Evolutionary conservation across 2,329 filamentous ascomycete genomes (phyloP), one percentile per base, ranked within the genome.

Genomic region (Thelonectria olida): DNA sequence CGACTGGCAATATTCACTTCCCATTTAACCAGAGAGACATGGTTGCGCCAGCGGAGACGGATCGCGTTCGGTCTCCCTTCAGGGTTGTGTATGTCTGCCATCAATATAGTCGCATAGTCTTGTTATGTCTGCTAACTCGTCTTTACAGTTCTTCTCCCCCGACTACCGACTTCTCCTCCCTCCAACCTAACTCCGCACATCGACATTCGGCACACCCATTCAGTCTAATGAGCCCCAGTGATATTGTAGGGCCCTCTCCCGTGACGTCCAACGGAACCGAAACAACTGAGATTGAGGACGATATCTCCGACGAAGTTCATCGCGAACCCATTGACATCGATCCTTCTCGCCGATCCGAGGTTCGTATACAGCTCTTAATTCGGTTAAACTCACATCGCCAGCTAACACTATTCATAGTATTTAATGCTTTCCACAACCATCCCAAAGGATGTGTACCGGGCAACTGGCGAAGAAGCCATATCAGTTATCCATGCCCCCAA

Each of bases 401-500:
- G 20, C 25, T 41, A 9, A 55, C 52, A 13, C 44, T 20, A 7
- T 15, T 41, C 8, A 19, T 63, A 86, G 83, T 75, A 84, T 44
- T 75, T 82, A 57, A 82, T 85, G 79, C 76, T 88, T 15, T 81
- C 79, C 53, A 90, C 88, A 5, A 85, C 83, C 62, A 71, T 90
- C 9, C 78, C 86, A 3, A 85, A 87, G 41, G 80, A 83, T 61
- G 71, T 90, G 75, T 80, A 88, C 73, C 83, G 84, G 52, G 79
- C 80, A 54, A 85, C 85, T 22, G 89, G 88, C 63, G 92, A 97
- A 67, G 92, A 94, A 67, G 90, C 93, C 22, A 85, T 92, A 54
- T 97, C 94, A 1, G 94, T 97, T 55, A 97, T 97, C 68, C 94
- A 97, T 81, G 92, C 92, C 15, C 93, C 94, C 0, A 85, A 92